phyloP scores from a whole-genome alignment of 768 basidiomycete species.

The Boletales sp. region DNA sequence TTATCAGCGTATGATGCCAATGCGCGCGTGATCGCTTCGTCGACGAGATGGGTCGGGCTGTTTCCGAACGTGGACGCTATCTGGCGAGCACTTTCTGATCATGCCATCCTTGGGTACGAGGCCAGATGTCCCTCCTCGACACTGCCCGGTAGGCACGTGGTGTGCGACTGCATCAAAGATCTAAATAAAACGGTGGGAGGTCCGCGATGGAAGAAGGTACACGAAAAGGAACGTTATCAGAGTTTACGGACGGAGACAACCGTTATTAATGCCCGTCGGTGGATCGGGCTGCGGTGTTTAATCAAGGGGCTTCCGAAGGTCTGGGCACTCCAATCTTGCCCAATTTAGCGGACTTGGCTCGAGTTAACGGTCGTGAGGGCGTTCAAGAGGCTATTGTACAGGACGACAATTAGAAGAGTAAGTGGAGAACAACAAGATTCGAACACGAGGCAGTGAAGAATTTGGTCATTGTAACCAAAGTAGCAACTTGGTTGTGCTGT shows the following conservation, averaged over 20 bases:
- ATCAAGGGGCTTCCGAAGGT: not conserved
- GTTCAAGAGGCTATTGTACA: constrained; percentile 11
- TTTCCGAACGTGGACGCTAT: too few species aligned
- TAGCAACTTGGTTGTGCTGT: constrained; percentile 9
- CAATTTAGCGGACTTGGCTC: not conserved
- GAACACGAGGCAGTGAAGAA: constrained; percentile 6
- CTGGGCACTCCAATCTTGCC: not conserved
- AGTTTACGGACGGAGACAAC: not conserved
- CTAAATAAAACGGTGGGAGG: not conserved
- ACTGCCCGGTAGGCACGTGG: too few species aligned
- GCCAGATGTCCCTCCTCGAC: too few species aligned
- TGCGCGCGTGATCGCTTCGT: not conserved
- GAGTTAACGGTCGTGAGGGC: constrained; percentile 1
- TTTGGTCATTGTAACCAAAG: constrained; percentile 18
- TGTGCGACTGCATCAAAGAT: not conserved
- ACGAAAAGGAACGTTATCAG: not conserved
- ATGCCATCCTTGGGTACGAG: too few species aligned
- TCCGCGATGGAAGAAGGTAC: not conserved
- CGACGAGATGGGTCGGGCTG: not conserved
- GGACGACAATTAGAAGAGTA: constrained; percentile 13
- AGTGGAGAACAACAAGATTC: constrained; percentile 7
- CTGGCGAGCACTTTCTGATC: too few species aligned
- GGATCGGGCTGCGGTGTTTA: not conserved
- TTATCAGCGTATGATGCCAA: not conserved
- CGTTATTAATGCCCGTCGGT: not conserved